These are phyloP conservation scores for Xylariaceae sp. DNA, from an alignment of 2,329 filamentous ascomycete genomes.

Conservation along the genomic window DNA sequence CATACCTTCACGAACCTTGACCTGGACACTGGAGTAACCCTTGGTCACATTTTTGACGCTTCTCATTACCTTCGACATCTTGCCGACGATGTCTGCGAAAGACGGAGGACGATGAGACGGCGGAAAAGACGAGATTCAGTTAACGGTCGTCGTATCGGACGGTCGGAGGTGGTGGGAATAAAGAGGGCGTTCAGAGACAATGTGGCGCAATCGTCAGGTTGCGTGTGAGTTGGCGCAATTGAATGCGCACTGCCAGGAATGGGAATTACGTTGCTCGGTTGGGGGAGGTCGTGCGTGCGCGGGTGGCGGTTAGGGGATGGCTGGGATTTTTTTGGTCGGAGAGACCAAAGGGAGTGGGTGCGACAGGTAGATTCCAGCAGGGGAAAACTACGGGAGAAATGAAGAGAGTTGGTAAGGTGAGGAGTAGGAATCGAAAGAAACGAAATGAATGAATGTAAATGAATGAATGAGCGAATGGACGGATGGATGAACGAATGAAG, in stretches of 20 bases:
- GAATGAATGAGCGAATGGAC: constrained; percentile 4
- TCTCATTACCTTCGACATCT: constrained; percentile 94
- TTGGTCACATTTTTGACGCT: constrained; percentile 99
- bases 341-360: neutral
- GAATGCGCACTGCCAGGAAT: constrained; percentile 16
- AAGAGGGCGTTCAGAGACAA: neutral
- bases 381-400: neutral
- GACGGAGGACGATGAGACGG: constrained; percentile 6
- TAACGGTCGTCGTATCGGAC: constrained; percentile 6
- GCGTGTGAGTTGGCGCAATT: constrained; percentile 10
- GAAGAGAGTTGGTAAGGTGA: neutral
- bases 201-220: neutral
- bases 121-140: constrained; percentile 1
- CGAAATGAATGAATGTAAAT: constrained; percentile 3
- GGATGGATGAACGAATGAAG: constrained; percentile 8
- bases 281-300: constrained; percentile 10
- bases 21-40: constrained; percentile 92
- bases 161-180: constrained; percentile 12
- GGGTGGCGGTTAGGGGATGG: constrained; percentile 10
- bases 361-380: constrained; percentile 1
- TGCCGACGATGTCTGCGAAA: constrained; percentile 31
- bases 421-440: neutral
- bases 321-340: neutral
- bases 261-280: constrained; percentile 8
- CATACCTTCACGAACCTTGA: constrained; percentile 95